Evolutionary conservation across 306 rosid genomes (phyloP).

Genomic region (Ormosia semicastrata): DNA sequence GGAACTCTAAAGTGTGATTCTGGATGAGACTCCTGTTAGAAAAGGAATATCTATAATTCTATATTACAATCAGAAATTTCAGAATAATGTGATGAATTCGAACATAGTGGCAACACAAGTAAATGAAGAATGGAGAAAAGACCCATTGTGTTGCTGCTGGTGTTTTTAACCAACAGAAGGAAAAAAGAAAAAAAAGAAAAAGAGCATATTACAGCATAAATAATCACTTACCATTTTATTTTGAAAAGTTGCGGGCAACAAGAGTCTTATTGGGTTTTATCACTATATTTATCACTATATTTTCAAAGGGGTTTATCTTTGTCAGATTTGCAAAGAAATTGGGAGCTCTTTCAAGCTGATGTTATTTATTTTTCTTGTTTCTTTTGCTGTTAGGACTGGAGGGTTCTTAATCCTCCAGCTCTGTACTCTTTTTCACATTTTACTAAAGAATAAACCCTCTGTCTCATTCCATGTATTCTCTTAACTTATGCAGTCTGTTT

Average conservation of each 20-base stretch:
- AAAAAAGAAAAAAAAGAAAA: background rate
- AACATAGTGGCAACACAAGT: conserved; percentile 15
- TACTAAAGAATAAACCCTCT: background rate
- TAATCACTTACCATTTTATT: background rate
- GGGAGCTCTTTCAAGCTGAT: background rate
- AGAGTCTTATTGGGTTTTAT: too few relatives aligned
- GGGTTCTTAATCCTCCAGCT: background rate
- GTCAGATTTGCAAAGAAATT: background rate
- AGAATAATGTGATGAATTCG: background rate
- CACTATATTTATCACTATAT: too few relatives aligned
- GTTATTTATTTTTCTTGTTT: background rate
- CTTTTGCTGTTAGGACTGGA: background rate
- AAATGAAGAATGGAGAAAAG: background rate
- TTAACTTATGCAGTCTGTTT: background rate
- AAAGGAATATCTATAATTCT: background rate
- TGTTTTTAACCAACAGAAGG: background rate
- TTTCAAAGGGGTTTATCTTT: background rate
- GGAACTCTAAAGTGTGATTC: conserved; percentile 96
- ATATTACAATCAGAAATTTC: conserved; percentile 8
- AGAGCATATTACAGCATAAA: background rate
- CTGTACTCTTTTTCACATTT: background rate
- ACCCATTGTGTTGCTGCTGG: background rate
- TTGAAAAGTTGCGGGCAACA: too few relatives aligned
- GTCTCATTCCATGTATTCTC: background rate
- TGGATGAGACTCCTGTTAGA: conserved; percentile 89